Evolutionary conservation across 2,329 filamentous ascomycete species (phyloP), one percentile per base, ranked within the genome.

Genomic region (Ascochyta clinopodiicola): DNA sequence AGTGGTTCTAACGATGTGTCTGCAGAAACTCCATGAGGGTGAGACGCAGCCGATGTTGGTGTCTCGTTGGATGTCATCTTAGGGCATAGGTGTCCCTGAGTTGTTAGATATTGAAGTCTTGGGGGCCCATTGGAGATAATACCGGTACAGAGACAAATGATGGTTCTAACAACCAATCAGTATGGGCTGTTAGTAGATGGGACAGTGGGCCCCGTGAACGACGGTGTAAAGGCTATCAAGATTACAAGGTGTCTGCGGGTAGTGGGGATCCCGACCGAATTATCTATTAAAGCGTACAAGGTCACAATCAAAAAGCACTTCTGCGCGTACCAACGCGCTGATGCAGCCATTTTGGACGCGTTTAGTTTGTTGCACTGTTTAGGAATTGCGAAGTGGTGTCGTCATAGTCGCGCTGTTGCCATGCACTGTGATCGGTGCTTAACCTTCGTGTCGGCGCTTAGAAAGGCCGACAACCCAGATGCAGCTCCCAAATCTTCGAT

Each of bases 1-100:
- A 47, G 59, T 17, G 57, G 35, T n/a, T 70, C 64, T 19, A 60
- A 64, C 15, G 73, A 70, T 42, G 73, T 76, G 15, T 73, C 70
- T 44, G 72, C 68, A 71, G 72, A 76, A 5, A 63, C 72, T 44
- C 69, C 75, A 15, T 72, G 73, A 6, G 75, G 56, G 4, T 72
- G 66, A 24, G 72, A 68, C 6, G 65, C 59, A 17, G 68, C 59
- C 17, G 71, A 71, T n/a, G 71, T 75, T 12, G 71, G 67, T 29
- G 51, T 58, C 10, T 74, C 73, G 37, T 62, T 47, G 19, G 62
- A 65, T 44, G 63, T 60, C 72, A 75, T 75, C 52, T 22, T 34
- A 52, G 3, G 25, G 19, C 36, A 51, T n/a, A 32, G 17, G 9
- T 27, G 44, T 44, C 24, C 49, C 42, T 59, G 45, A 46, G 35